Conservation (phyloP, 345 rosid species). For the Populus simonii region DNA sequence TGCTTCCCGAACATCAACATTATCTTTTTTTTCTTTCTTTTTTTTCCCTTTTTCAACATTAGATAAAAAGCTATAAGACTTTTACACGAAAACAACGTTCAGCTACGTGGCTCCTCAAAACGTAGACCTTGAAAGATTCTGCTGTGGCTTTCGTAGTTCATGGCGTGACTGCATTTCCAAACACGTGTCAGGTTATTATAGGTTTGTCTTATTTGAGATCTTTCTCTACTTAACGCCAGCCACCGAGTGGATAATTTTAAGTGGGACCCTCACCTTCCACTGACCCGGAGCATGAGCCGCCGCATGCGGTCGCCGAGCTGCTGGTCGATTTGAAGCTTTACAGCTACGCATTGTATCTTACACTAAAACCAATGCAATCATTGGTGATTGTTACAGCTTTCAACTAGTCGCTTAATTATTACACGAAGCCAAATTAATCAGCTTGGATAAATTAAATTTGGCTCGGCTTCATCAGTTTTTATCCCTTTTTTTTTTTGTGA, state of each 20-base stretch:
- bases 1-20: conserved; percentile 9
- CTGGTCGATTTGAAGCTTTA: conserved; percentile 22
- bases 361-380: conserved; percentile 3
- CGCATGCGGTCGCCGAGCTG: conserved; percentile 35
- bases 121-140: conserved; percentile 10
- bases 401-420: neutral
- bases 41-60: no score
- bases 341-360: conserved; percentile 14
- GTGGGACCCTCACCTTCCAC: neutral
- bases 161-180: neutral
- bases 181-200: conserved; percentile 14
- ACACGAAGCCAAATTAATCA: conserved; percentile 1
- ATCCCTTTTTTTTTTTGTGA: neutral
- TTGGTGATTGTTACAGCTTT: conserved; percentile 16
- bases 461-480: conserved; percentile 8
- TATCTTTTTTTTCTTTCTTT: neutral
- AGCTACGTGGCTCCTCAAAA: conserved; percentile 22
- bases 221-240: conserved; percentile 3
- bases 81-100: conserved; percentile 21
- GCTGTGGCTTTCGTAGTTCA: neutral
- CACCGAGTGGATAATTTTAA: neutral
- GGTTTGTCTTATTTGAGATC: conserved; percentile 21
- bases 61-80: conserved; percentile 3
- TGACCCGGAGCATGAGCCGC: conserved; percentile 42
- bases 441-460: neutral